Conservation (phyloP, 805 yeast genomes). For the Teunomyces lycoperdinae region DNA sequence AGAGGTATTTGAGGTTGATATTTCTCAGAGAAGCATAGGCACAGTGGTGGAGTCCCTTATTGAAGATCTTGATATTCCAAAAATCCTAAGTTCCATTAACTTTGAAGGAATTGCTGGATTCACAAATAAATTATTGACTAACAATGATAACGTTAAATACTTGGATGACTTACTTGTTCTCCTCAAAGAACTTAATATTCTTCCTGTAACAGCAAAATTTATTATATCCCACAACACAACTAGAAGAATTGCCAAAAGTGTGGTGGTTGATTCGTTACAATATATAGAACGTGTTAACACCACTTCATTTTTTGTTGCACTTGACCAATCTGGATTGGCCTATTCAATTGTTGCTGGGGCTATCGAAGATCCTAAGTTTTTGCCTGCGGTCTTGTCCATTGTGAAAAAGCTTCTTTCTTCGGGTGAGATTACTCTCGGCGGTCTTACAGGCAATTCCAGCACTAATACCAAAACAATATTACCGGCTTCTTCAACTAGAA, state of each 20-base stretch:
- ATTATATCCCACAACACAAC: constrained; percentile 24
- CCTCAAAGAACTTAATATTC: constrained; percentile 20
- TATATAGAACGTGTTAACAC: constrained; percentile 16
- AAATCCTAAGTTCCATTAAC: constrained; percentile 11
- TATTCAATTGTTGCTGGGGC: constrained; percentile 23
- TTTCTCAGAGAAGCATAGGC: constrained; percentile 7
- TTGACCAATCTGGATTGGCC: constrained; percentile 29
- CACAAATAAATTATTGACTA: constrained; percentile 22
- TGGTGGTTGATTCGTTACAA: constrained; percentile 15
- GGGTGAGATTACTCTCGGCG: not conserved
- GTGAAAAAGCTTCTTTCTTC: constrained; percentile 17
- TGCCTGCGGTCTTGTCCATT: constrained; percentile 23
- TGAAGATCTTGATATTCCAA: constrained; percentile 16
- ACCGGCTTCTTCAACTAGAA: not conserved
- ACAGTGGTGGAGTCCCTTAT: constrained; percentile 9
- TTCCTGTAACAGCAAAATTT: constrained; percentile 22
- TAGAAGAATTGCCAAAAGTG: constrained; percentile 13
- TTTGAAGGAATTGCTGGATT: constrained; percentile 29
- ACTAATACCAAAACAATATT: not conserved
- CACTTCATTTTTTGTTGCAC: constrained; percentile 26
- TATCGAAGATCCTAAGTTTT: constrained; percentile 18
- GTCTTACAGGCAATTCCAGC: not conserved
- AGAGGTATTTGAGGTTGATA: constrained; percentile 8
- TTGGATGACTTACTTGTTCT: constrained; percentile 22
- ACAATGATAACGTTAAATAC: constrained; percentile 17